A percentile compares a stretch with the other conserved stretches of the same genome.
Evolutionary conservation across 257 asterid genomes (phyloP).

Genomic region (Scutellaria galericulata): DNA sequence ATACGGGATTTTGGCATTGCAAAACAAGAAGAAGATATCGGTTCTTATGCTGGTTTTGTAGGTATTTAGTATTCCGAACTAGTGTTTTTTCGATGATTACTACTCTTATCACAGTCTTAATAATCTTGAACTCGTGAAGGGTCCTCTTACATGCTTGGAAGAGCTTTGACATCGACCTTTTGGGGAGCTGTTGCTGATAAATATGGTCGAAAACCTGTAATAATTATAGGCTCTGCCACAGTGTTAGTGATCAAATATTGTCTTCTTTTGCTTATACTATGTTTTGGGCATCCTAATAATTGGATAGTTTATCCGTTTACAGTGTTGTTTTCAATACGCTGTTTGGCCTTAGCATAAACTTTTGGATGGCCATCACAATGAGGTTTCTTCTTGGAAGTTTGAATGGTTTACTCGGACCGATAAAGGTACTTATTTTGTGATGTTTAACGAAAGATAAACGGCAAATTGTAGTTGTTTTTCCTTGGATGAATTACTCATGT

Average conservation of each 20-base stretch:
- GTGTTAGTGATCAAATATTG: slow-evolving; percentile 48
- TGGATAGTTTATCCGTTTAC: slow-evolving; percentile 34
- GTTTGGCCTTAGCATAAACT: slow-evolving; percentile 77
- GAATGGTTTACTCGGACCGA: slow-evolving; percentile 81
- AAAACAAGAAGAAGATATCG: slow-evolving; percentile 73
- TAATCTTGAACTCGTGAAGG: slow-evolving; percentile 45
- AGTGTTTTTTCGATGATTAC: neutral
- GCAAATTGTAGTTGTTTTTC: neutral
- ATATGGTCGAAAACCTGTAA: slow-evolving; percentile 78
- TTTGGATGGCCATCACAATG: slow-evolving; percentile 74
- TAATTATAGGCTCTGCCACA: slow-evolving; percentile 62
- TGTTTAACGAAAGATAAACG: neutral
- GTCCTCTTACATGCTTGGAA: slow-evolving; percentile 72
- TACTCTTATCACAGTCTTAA: slow-evolving; percentile 17
- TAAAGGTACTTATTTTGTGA: slow-evolving; percentile 52
- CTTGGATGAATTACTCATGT: neutral
- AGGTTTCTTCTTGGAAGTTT: slow-evolving; percentile 84
- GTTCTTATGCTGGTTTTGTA: slow-evolving; percentile 74
- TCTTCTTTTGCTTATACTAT: slow-evolving; percentile 4
- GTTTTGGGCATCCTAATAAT: slow-evolving; percentile 9
- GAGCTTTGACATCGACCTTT: slow-evolving; percentile 68
- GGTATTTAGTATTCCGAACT: slow-evolving; percentile 42
- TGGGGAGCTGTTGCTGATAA: slow-evolving; percentile 76
- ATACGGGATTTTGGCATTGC: slow-evolving; percentile 77
- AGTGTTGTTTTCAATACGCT: slow-evolving; percentile 81